These are phyloP conservation scores for Miscanthus lutarioriparius DNA, from an alignment of 176 grass and related monocot genomes.

Conservation along the genomic window DNA sequence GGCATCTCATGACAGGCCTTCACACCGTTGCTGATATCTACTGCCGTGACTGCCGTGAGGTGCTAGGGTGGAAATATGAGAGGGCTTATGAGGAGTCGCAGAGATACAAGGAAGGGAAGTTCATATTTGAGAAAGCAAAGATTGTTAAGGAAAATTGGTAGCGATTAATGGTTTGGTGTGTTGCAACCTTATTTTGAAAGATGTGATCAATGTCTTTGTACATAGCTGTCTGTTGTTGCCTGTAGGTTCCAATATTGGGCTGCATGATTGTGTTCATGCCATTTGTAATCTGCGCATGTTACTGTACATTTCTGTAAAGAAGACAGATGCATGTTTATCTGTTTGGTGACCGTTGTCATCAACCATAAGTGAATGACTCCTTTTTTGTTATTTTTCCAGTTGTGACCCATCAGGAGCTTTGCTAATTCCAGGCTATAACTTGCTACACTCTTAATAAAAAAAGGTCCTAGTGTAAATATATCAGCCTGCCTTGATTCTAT, in stretches of 20 bases:
- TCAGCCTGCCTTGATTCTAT: neutral
- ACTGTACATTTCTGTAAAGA: constrained; percentile 38
- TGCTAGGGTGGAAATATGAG: constrained; percentile 82
- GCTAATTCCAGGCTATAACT: neutral
- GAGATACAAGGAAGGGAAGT: constrained; percentile 81
- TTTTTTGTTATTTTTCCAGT: neutral
- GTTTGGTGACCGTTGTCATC: neutral
- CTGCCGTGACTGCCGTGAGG: constrained; percentile 64
- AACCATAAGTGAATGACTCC: neutral
- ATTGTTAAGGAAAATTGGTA: constrained; percentile 81
- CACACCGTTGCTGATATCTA: constrained; percentile 73
- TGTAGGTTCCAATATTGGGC: constrained; percentile 20
- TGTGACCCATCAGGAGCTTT: neutral
- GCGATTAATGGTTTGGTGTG: neutral
- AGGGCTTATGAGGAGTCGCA: constrained; percentile 69
- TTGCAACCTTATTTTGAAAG: neutral
- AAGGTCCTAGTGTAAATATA: neutral
- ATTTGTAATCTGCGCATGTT: constrained; percentile 36
- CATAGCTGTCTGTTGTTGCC: neutral
- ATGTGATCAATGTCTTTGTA: constrained; percentile 34
- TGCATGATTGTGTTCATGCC: constrained; percentile 28
- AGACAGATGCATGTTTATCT: constrained; percentile 16
- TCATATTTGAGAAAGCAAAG: constrained; percentile 80
- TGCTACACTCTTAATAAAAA: neutral
- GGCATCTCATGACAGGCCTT: constrained; percentile 62